Conservation (phyloP, 2,329 filamentous ascomycete genomes). For the Cladobotryum protrusum region DNA sequence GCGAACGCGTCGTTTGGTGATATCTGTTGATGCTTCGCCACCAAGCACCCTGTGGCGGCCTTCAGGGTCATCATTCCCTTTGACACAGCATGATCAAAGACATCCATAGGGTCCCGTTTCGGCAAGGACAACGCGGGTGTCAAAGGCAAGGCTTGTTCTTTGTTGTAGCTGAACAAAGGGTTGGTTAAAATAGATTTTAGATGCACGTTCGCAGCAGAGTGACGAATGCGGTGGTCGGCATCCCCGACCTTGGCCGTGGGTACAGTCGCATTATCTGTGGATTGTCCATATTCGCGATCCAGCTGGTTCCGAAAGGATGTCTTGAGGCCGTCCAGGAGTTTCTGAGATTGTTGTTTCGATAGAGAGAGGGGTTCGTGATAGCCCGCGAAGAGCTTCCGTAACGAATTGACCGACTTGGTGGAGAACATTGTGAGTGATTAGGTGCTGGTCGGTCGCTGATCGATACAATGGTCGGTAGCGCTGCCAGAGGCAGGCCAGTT, state of each 20-base stretch:
- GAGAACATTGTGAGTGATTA: slow-evolving; percentile 25
- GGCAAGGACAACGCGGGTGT: slow-evolving; percentile 10
- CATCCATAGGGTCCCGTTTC: slow-evolving; percentile 43
- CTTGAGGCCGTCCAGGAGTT: slow-evolving; percentile 51
- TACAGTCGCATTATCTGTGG: slow-evolving; percentile 19
- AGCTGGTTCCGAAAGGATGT: slow-evolving; percentile 52
- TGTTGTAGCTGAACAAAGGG: slow-evolving; percentile 43
- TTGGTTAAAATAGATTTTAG: slow-evolving; percentile 52
- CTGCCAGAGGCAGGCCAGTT: neutral
- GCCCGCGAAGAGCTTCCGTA: slow-evolving; percentile 34
- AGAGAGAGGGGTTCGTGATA: slow-evolving; percentile 49
- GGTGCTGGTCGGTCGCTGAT: neutral
- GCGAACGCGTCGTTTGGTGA: slow-evolving; percentile 14
- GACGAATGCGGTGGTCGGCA: slow-evolving; percentile 25
- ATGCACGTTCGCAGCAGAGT: slow-evolving; percentile 38
- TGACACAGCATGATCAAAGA: slow-evolving; percentile 51
- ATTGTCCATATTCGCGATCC: slow-evolving; percentile 50
- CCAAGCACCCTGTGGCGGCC: slow-evolving; percentile 48
- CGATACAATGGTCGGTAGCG: slow-evolving; percentile 22
- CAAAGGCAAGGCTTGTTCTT: slow-evolving; percentile 17
- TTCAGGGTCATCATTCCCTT: slow-evolving; percentile 50
- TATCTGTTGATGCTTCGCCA: slow-evolving; percentile 40
- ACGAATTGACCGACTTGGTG: slow-evolving; percentile 31
- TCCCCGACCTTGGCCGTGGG: slow-evolving; percentile 15
- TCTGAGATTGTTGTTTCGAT: slow-evolving; percentile 44